These are phyloP conservation scores for Hypholoma sublateritium DNA, from an alignment of 768 basidiomycete species.

Conservation along the genomic window DNA sequence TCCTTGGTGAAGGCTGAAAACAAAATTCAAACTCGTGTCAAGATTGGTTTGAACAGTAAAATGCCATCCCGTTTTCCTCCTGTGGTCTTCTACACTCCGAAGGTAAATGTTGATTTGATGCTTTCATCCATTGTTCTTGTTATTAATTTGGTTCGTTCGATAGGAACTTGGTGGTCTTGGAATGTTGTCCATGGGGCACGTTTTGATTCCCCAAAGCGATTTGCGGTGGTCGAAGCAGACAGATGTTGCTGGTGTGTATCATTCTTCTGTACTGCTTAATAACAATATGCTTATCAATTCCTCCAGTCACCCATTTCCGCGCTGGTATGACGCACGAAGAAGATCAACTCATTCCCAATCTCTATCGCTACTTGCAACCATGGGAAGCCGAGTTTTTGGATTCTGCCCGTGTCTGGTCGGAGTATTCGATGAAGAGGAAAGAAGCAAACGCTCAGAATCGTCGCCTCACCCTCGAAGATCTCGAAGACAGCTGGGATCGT, in stretches of 20 bases:
- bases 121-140: background rate
- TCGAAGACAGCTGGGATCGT: constrained; percentile 98
- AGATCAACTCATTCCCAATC: constrained; percentile 92
- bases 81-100: constrained; percentile 94
- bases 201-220: constrained; percentile 97
- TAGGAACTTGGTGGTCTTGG: constrained; percentile 96
- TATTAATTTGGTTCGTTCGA: constrained; percentile 1
- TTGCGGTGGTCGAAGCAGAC: constrained; percentile 98
- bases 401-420: constrained; percentile 98
- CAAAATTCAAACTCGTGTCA: constrained; percentile 99
- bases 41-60: constrained; percentile 98
- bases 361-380: constrained; percentile 95
- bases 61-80: constrained; percentile 99
- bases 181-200: constrained; percentile 99
- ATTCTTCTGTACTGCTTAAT: background rate
- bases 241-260: constrained; percentile 74
- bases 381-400: constrained; percentile 99
- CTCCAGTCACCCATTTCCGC: constrained; percentile 92
- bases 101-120: constrained; percentile 40
- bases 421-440: constrained; percentile 99
- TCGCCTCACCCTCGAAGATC: constrained; percentile 93
- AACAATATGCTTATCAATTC: background rate
- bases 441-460: constrained; percentile 99
- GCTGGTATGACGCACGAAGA: constrained; percentile 98
- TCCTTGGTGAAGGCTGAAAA: constrained; percentile 98